Base-by-base conservation (phyloP, 2,329 filamentous ascomycete species). In the Phaeosphaeriaceae sp. region DNA sequence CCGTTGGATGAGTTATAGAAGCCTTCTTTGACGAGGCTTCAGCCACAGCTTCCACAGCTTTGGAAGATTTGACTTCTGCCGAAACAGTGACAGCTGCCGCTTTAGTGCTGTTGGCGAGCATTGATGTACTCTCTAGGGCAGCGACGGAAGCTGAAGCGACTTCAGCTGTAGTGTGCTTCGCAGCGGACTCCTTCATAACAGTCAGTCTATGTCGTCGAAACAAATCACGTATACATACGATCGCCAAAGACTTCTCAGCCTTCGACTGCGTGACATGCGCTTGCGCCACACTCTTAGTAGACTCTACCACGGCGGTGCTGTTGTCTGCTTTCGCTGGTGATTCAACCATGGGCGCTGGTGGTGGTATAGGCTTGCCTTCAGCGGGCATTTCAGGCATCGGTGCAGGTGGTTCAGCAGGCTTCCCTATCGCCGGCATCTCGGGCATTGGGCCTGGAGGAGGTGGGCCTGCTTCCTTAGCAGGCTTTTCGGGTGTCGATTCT, bases 211-310 rank as follows among this genome's bases (percentile, higher is more conserved):
- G 10, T 33, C n/a, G 3, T 3, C 27, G 5, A 9, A n/a, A 4
- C 1, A 20, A 47, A 25, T 25, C 2, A 5, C 15, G 7, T 10
- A 20, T 42, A 60, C 67, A 10, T 66, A 71, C 68, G 21, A 51
- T 61, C 40, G 54, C 58, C 41, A 59, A 65, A 31, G 47, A 52
- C 17, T 51, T 56, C 53, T 54, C 59, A 21, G 42, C 46, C 4
- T 48, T 25, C 24, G 47, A 24, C 31, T 45, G 42, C n/a, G 58
- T 56, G 25, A 57, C 31, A 50, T 62, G 44, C 17, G 60, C 40
- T 19, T 60, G 54, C 36, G 53, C 19, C 19, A 22, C 21, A 19
- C 51, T 24, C 40, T 47, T 48, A 19, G 25, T n/a, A 17, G 27
- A 48, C 19, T 49, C 48, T 11, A 24, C n/a, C n/a, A 22, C 48